These are phyloP conservation scores for Myriosclerotinia scirpicola DNA, from an alignment of 2,329 filamentous ascomycete genomes.

Conservation along the genomic window DNA sequence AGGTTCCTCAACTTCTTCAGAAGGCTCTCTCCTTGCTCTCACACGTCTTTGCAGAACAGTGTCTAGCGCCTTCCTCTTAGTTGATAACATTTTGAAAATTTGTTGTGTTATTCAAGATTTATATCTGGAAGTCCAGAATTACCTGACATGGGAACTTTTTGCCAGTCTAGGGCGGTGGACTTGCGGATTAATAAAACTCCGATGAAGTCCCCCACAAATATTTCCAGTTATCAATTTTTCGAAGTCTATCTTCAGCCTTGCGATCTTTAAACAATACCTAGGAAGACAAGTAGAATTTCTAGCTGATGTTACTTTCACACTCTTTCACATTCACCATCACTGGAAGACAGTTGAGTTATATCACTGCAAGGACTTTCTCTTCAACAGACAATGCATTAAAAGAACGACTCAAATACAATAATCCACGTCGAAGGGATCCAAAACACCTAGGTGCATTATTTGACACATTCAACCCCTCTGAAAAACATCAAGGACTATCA, in stretches of 20 bases:
- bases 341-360: not conserved
- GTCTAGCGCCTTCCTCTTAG: constrained; percentile 38
- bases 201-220: not conserved
- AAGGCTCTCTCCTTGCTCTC: constrained; percentile 36
- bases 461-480: too few relatives aligned
- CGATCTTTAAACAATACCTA: not conserved
- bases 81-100: constrained; percentile 32
- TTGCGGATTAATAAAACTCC: constrained; percentile 14
- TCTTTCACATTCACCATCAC: not conserved
- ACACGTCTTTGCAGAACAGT: constrained; percentile 37
- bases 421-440: not conserved
- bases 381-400: not conserved
- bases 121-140: not conserved
- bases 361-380: constrained; percentile 1
- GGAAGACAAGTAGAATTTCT: not conserved
- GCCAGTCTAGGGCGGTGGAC: constrained; percentile 14
- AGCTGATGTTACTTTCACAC: constrained; percentile 12
- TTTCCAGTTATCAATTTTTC: constrained; percentile 2
- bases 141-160: constrained; percentile 9
- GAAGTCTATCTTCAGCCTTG: constrained; percentile 14
- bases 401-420: too few relatives aligned
- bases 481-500: not conserved
- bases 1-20: constrained; percentile 38
- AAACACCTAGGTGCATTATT: too few relatives aligned
- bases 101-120: not conserved